Evolutionary conservation across 2,329 filamentous ascomycete genomes (phyloP).

Genomic region (Fusarium pilosicola): DNA sequence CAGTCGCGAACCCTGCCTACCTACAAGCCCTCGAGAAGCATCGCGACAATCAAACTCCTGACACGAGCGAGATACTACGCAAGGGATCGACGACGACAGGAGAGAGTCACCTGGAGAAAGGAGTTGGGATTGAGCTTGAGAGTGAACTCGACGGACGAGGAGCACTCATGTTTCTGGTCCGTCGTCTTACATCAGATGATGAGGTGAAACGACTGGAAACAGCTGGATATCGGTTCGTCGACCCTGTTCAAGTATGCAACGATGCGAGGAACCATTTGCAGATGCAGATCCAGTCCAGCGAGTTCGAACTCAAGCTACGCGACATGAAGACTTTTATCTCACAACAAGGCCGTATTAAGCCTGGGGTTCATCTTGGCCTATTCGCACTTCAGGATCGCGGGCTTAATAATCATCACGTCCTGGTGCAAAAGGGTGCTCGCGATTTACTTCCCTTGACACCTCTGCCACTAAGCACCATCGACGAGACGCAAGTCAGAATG

Average conservation of each 20-base stretch:
- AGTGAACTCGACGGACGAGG: slow-evolving; percentile 68
- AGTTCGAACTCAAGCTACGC: slow-evolving; percentile 69
- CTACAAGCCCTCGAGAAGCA: slow-evolving; percentile 20
- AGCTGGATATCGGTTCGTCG: slow-evolving; percentile 79
- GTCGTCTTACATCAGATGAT: slow-evolving; percentile 63
- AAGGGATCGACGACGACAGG: slow-evolving; percentile 19
- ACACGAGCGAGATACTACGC: slow-evolving; percentile 1
- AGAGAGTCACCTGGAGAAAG: slow-evolving; percentile 54
- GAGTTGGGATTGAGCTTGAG: slow-evolving; percentile 38
- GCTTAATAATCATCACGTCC: slow-evolving; percentile 67
- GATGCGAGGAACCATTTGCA: slow-evolving; percentile 80
- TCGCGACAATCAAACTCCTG: neutral
- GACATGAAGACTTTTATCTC: slow-evolving; percentile 70
- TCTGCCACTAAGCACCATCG: slow-evolving; percentile 62
- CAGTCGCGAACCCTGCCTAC: slow-evolving; percentile 35
- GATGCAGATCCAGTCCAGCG: slow-evolving; percentile 75
- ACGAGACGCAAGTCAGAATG: slow-evolving; percentile 64
- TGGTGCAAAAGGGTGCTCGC: slow-evolving; percentile 65
- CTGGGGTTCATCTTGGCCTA: slow-evolving; percentile 66
- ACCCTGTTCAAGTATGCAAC: slow-evolving; percentile 72
- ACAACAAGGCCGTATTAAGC: slow-evolving; percentile 56
- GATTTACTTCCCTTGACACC: slow-evolving; percentile 69
- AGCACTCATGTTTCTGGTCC: slow-evolving; percentile 83
- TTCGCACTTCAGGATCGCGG: slow-evolving; percentile 65
- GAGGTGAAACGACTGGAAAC: slow-evolving; percentile 74